A percentile compares a stretch with the other conserved stretches of the same genome.
Conservation (phyloP, 176 grass and related monocot species). For the Oryza nivara region DNA sequence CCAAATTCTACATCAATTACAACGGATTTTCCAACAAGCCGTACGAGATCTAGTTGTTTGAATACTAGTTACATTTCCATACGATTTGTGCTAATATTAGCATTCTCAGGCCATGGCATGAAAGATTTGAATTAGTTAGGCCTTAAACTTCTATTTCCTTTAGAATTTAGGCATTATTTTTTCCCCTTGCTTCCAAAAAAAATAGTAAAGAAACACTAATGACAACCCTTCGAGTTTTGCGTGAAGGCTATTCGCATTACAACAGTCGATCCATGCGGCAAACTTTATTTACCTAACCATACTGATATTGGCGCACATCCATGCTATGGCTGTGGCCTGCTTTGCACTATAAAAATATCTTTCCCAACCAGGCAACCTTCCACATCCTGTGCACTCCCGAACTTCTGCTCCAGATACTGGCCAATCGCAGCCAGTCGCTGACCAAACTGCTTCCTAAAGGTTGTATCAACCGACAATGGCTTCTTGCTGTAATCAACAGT, state of each 20-base stretch:
- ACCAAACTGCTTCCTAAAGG: constrained; percentile 72
- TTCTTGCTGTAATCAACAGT: constrained; percentile 94
- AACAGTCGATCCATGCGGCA: not conserved
- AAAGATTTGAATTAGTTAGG: too few relatives aligned
- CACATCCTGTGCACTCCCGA: constrained; percentile 84
- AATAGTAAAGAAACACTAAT: too few relatives aligned
- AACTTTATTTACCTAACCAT: constrained; percentile 39
- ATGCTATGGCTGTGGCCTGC: constrained; percentile 70
- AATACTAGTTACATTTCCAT: too few relatives aligned
- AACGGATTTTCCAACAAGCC: too few relatives aligned
- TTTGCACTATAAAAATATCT: constrained; percentile 91
- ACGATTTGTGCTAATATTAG: too few relatives aligned
- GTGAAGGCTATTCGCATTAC: not conserved
- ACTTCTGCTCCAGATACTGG: constrained; percentile 87
- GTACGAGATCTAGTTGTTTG: too few relatives aligned
- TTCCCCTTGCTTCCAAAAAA: too few relatives aligned
- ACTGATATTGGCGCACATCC: not conserved
- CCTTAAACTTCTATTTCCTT: too few relatives aligned
- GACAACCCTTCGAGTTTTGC: not conserved
- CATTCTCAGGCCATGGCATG: too few relatives aligned
- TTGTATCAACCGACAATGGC: constrained; percentile 62
- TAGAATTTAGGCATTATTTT: too few relatives aligned
- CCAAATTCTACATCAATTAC: too few relatives aligned
- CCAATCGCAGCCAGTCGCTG: constrained; percentile 78
- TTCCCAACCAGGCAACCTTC: constrained; percentile 86